Evolutionary conservation across 1,284 basidiomycete genomes (phyloP).

Genomic region (Ustilago nuda): DNA sequence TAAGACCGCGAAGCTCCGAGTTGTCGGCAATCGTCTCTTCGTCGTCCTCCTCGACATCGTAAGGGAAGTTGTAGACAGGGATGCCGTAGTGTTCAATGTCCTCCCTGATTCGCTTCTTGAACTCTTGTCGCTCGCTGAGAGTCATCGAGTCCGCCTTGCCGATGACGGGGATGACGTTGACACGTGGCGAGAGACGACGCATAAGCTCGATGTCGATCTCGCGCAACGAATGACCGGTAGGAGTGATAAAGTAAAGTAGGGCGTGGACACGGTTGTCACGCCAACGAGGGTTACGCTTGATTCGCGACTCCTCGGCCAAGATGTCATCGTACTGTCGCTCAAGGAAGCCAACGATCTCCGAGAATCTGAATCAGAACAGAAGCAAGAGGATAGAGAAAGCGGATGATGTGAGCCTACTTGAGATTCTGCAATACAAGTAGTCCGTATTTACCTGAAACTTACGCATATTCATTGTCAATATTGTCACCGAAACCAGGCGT

Average conservation of each 20-base stretch:
- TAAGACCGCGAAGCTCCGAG: slow-evolving; percentile 69
- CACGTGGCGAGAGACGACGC: slow-evolving; percentile 70
- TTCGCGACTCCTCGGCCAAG: slow-evolving; percentile 96
- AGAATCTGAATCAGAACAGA: slow-evolving; percentile 49
- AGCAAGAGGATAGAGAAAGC: background rate
- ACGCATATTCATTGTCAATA: slow-evolving; percentile 98
- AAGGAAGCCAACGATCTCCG: slow-evolving; percentile 93
- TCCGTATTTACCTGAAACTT: slow-evolving; percentile 69
- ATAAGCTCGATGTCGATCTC: slow-evolving; percentile 91
- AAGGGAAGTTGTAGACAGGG: slow-evolving; percentile 99
- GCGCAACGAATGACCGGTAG: slow-evolving; percentile 86
- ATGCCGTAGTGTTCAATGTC: slow-evolving; percentile 99
- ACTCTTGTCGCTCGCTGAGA: slow-evolving; percentile 74
- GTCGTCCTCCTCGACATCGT: slow-evolving; percentile 97
- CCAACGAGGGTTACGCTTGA: slow-evolving; percentile 99
- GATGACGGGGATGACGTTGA: slow-evolving; percentile 98
- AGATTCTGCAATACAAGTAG: background rate
- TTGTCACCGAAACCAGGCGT: slow-evolving; percentile 99
- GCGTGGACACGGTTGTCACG: slow-evolving; percentile 91
- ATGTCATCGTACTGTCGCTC: slow-evolving; percentile 99
- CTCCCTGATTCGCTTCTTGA: slow-evolving; percentile 98
- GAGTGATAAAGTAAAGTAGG: slow-evolving; percentile 97
- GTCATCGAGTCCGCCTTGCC: slow-evolving; percentile 97
- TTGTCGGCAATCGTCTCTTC: slow-evolving; percentile 99
- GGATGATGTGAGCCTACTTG: background rate